phyloP scores from a whole-genome alignment of 768 basidiomycete species.

The Boletus edulis region DNA sequence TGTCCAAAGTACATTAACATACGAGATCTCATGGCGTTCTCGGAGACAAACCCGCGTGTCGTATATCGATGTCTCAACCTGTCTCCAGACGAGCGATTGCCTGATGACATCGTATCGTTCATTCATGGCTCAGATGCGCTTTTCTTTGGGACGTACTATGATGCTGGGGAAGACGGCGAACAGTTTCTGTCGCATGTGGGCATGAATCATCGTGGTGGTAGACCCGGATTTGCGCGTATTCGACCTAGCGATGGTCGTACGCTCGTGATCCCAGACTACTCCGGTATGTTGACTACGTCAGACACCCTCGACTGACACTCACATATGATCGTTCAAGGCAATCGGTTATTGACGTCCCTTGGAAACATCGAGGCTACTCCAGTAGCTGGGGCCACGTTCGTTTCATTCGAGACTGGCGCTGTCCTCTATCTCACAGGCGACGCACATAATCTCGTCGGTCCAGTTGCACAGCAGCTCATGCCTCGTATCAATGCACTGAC shows the following conservation, averaged over 20 bases:
- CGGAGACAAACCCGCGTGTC: conserved; percentile 39
- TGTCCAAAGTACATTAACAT: conserved; percentile 70
- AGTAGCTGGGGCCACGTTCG: conserved; percentile 53
- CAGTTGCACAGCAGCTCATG: conserved; percentile 45
- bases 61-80: conserved; percentile 35
- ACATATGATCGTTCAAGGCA: conserved; percentile 38
- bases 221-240: conserved; percentile 58
- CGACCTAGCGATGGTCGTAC: conserved; percentile 52
- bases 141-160: conserved; percentile 56
- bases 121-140: conserved; percentile 52
- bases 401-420: conserved; percentile 51
- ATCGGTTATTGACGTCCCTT: conserved; percentile 59
- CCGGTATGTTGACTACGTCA: conserved; percentile 33
- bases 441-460: conserved; percentile 49
- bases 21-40: conserved; percentile 47
- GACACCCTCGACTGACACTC: neutral
- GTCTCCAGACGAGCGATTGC: conserved; percentile 39
- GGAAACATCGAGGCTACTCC: conserved; percentile 64
- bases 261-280: conserved; percentile 59
- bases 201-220: conserved; percentile 66
- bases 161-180: conserved; percentile 35
- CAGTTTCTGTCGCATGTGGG: conserved; percentile 57
- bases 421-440: conserved; percentile 65
- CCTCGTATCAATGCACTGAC: conserved; percentile 54
- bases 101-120: conserved; percentile 47